phyloP scores from a whole-genome alignment of 352 stramenopile species.

The Elongisporangium anandrum region DNA sequence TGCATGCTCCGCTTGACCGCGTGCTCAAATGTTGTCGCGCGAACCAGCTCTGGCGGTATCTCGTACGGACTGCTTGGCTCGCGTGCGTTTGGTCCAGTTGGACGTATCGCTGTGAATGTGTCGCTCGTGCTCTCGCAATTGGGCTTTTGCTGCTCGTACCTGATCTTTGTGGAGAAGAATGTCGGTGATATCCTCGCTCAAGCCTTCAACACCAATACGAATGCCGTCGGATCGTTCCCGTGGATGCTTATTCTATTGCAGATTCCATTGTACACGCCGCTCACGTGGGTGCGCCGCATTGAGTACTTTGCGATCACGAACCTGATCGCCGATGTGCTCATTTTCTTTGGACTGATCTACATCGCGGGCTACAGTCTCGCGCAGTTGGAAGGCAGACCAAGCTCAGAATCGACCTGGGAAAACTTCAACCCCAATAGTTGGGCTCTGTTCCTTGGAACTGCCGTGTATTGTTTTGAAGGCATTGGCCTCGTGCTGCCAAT shows the following conservation, averaged over 20 bases:
- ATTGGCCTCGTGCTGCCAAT: conserved; percentile 67
- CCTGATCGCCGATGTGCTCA: conserved; percentile 54
- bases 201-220: conserved; percentile 28
- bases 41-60: conserved; percentile 18
- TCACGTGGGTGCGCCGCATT: conserved; percentile 69
- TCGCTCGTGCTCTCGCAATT: conserved; percentile 68
- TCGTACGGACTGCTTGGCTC: conserved; percentile 60
- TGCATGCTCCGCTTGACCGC: conserved; percentile 57
- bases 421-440: conserved; percentile 69
- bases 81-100: conserved; percentile 42
- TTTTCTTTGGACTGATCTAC: conserved; percentile 53
- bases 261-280: conserved; percentile 61
- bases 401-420: conserved; percentile 32
- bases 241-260: conserved; percentile 58
- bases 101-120: conserved; percentile 52
- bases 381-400: conserved; percentile 26
- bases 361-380: conserved; percentile 50
- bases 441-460: conserved; percentile 54
- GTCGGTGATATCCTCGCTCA: conserved; percentile 55
- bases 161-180: conserved; percentile 75
- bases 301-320: conserved; percentile 75
- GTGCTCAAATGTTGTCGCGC: conserved; percentile 36
- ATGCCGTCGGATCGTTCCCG: conserved; percentile 39
- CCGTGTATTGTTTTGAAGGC: conserved; percentile 71
- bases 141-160: conserved; percentile 72